Base-by-base conservation (phyloP, 768 basidiomycete genomes). In the Pleurotus platypus region DNA sequence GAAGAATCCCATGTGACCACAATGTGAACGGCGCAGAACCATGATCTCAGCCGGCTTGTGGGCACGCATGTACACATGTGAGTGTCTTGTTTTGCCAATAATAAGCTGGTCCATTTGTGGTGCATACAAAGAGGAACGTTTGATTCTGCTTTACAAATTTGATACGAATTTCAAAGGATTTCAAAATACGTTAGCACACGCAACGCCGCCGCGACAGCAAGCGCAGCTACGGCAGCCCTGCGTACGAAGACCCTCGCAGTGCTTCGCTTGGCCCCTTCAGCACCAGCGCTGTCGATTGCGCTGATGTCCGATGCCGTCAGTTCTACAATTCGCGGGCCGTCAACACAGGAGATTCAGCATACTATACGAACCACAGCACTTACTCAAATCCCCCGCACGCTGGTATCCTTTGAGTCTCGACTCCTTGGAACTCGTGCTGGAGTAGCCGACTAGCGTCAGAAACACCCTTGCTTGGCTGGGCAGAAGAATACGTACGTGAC, bases 401-500 rank as follows among this genome's bases (percentile, higher is more conserved):
- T 90, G 71, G 66, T 92, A 92, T 9, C 86, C 82, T 63, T 86
- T 72, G 20, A 92, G 70, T 11, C 90, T 78, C 2, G 72, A 69
- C 61, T 83, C 81, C 72, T 85, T 89, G 5, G 85, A 82, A 67
- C 86, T 88, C 11, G 83, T 80, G 8, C 86, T 87, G 60, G 48
- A 20, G 46, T 3, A 4, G 49, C 55, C 30, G 46, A 20, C 9
- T 40, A 18, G 24, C 24, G 24, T 24, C 24, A 24, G 24, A 24
- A 24, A 4, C 4, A 24, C 4, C 24, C 4, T 24, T 24, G 24
- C 24, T 24, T 24, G 24, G 24, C 24, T 24, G 24, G 4, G 24
- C 4, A 24, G 24, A 37, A 12, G 37, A 30, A 12, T 45, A 56
- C 66, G 53, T 65, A 88, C 83, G 85, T 89, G 60, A 89, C 77